These are phyloP conservation scores for Moesziomyces parantarcticus DNA, from an alignment of 1,284 basidiomycete species.

Conservation along the genomic window DNA sequence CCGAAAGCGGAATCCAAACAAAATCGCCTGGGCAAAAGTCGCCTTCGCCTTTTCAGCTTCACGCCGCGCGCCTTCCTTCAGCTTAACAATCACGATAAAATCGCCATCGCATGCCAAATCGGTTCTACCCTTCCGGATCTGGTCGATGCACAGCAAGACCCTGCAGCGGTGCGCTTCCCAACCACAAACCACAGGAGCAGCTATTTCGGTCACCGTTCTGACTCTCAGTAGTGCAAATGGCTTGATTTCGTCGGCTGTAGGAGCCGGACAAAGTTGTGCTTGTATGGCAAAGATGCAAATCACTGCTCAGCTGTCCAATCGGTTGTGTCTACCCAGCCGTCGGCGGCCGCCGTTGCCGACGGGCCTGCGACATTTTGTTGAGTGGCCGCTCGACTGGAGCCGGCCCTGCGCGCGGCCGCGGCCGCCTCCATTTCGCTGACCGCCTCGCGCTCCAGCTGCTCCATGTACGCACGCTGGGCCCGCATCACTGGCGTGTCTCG, in stretches of 20 bases:
- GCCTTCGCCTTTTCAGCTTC: background rate
- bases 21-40: background rate
- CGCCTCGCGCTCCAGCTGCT: constrained; percentile 36
- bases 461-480: constrained; percentile 41
- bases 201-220: too few relatives aligned
- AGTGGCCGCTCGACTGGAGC: background rate
- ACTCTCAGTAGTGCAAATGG: too few relatives aligned
- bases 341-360: background rate
- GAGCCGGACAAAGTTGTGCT: too few relatives aligned
- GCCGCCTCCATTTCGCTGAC: constrained; percentile 13
- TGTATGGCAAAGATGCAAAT: background rate
- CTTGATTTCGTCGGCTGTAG: too few relatives aligned
- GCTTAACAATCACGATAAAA: too few relatives aligned
- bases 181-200: too few relatives aligned
- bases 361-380: background rate
- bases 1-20: constrained; percentile 6
- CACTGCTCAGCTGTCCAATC: constrained; percentile 12
- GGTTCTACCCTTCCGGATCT: background rate
- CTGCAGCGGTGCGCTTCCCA: too few relatives aligned
- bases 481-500: constrained; percentile 48
- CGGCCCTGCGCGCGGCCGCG: background rate
- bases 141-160: too few relatives aligned
- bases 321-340: constrained; percentile 24
- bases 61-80: too few relatives aligned
- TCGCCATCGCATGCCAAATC: too few relatives aligned